Evolutionary conservation across 805 yeast species (phyloP), one percentile per base, ranked within the genome.

Genomic region (Starmerella khaoyaiensis): DNA sequence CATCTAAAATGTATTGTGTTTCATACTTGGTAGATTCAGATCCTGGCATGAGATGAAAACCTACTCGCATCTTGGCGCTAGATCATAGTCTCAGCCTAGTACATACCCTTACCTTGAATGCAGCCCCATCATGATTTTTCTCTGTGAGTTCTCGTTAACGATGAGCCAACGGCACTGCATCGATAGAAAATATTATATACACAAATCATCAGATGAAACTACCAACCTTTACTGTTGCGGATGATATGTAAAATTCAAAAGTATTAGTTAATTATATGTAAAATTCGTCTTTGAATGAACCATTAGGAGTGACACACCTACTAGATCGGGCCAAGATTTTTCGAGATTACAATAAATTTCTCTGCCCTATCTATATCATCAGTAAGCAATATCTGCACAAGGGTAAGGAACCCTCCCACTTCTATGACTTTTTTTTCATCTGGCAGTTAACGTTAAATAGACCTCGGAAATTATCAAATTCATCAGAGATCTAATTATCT

Each of bases 151-250:
- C n/a, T n/a, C n/a, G n/a, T n/a, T n/a, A n/a, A n/a, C n/a, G n/a
- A n/a, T n/a, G n/a, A n/a, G n/a, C n/a, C n/a, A n/a, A n/a, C n/a
- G n/a, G n/a, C n/a, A n/a, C n/a, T n/a, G n/a, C n/a, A n/a, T n/a
- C n/a, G n/a, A n/a, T n/a, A n/a, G n/a, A n/a, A n/a, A n/a, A n/a
- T n/a, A n/a, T n/a, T n/a, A n/a, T n/a, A n/a, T n/a, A n/a, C n/a
- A n/a, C n/a, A n/a, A n/a, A n/a, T n/a, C n/a, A n/a, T n/a, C 32
- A 34, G 34, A 34, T 35, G 23, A 31, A 25, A 33, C 29, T 31
- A 22, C 32, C 29, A 10, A 21, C 6, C 19, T 4, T 10, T 9
- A 4, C 6, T 14, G 5, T 6, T 11, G 8, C 18, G 5, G 10
- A 28, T 11, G 9, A n/a, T 10, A 28, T 10, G 19, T 28, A 28